Conservation (phyloP, 371 early-diverging fungal genomes). For the Conidiobolus incongruus region DNA sequence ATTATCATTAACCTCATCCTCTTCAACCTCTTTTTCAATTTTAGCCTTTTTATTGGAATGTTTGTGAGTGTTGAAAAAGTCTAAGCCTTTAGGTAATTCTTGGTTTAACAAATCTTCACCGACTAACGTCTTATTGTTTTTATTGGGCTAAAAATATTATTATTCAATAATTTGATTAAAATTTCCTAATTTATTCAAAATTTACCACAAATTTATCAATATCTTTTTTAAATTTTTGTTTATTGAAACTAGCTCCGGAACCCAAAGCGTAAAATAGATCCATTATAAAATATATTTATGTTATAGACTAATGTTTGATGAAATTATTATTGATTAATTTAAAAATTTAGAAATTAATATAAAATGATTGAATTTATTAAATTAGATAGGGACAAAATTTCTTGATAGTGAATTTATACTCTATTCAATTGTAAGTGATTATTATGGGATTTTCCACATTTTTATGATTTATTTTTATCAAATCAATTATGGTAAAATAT, state of each 20-base stretch:
- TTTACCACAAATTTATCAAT: constrained; percentile 42
- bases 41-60: background rate
- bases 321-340: too few species aligned
- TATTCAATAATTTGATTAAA: background rate
- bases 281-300: constrained; percentile 13
- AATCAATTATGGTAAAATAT: too few species aligned
- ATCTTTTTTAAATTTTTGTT: constrained; percentile 46
- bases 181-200: too few species aligned
- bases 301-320: too few species aligned
- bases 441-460: too few species aligned
- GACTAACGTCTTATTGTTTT: background rate
- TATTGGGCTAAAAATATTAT: background rate
- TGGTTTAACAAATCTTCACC: background rate
- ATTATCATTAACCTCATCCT: too few species aligned
- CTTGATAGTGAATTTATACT: too few species aligned
- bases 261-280: constrained; percentile 63
- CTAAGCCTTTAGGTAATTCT: constrained; percentile 1
- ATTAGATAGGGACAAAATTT: too few species aligned
- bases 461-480: too few species aligned
- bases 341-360: too few species aligned
- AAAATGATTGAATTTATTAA: too few species aligned
- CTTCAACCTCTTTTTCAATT: constrained; percentile 5
- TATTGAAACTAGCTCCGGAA: constrained; percentile 63
- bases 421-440: too few species aligned
- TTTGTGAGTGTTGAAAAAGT: constrained; percentile 4